Evolutionary conservation across 179 eudicot genomes (phyloP).

Genomic region (Silene vulgaris): DNA sequence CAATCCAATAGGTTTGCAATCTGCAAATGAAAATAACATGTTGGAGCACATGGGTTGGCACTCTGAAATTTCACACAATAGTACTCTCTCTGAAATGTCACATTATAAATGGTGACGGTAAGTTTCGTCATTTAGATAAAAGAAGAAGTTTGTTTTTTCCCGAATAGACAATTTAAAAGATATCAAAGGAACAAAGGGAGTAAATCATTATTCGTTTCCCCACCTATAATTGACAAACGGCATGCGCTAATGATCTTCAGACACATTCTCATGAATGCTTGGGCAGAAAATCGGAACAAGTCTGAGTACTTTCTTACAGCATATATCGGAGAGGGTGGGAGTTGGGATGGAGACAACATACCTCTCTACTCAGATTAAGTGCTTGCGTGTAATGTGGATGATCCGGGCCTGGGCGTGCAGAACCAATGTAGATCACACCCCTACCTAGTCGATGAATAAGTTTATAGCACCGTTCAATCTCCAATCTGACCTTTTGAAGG

Average conservation of each 20-base stretch:
- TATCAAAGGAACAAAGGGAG: too few relatives aligned
- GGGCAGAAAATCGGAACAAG: background rate
- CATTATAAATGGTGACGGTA: too few relatives aligned
- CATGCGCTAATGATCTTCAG: background rate
- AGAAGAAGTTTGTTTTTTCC: too few relatives aligned
- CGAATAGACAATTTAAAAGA: background rate
- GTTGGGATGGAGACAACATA: slow-evolving; percentile 25
- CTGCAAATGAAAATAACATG: slow-evolving; percentile 30
- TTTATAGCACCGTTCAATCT: slow-evolving; percentile 76
- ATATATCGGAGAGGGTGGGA: slow-evolving; percentile 1
- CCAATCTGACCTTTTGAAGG: slow-evolving; percentile 59
- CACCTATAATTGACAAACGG: too few relatives aligned
- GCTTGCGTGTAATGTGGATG: slow-evolving; percentile 73
- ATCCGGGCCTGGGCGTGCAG: slow-evolving; percentile 62
- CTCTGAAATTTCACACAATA: too few relatives aligned
- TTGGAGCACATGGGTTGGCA: background rate
- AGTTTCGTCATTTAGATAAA: too few relatives aligned
- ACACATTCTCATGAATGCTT: background rate
- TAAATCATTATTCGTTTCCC: too few relatives aligned
- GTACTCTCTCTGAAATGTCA: too few relatives aligned
- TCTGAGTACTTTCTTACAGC: background rate
- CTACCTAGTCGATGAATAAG: slow-evolving; percentile 80
- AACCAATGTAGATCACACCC: slow-evolving; percentile 87
- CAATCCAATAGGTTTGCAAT: slow-evolving; percentile 62
- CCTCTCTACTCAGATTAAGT: slow-evolving; percentile 63